Percentiles rank a stretch among this genome's conserved stretches.
Evolutionary conservation across 139 green algal genomes (phyloP).

Genomic region (Chlamydomonas sp.): DNA sequence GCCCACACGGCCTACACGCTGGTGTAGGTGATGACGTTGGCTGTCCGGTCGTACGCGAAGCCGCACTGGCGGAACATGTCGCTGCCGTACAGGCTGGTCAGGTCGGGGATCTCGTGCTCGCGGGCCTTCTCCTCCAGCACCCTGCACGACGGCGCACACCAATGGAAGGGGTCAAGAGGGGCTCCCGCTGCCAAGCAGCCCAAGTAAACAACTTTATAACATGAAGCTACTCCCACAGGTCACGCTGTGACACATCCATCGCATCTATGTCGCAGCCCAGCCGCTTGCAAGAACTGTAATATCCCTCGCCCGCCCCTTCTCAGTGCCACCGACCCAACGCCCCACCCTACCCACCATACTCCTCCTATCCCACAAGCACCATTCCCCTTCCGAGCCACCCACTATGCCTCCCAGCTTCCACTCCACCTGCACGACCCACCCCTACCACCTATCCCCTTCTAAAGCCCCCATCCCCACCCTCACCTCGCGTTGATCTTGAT

Average conservation of each 20-base stretch:
- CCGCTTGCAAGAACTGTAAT: no score
- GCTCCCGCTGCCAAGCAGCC: not conserved
- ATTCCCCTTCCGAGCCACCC: not conserved
- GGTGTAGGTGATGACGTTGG: slow-evolving; percentile 80
- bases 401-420: not conserved
- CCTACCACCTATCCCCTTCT: not conserved
- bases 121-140: slow-evolving; percentile 82
- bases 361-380: no score
- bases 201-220: no score
- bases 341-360: not conserved
- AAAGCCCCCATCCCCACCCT: not conserved
- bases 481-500: slow-evolving; percentile 31
- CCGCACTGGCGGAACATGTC: slow-evolving; percentile 63
- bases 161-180: not conserved
- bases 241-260: no score
- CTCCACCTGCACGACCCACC: not conserved
- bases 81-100: slow-evolving; percentile 78
- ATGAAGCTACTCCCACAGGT: no score
- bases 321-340: no score
- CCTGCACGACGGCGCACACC: slow-evolving; percentile 36
- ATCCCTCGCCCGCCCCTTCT: no score
- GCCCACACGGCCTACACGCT: not conserved
- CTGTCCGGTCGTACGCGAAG: slow-evolving; percentile 61
- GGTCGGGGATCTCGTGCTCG: slow-evolving; percentile 87
- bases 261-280: no score